These are phyloP conservation scores for Lepidopterella palustris DNA, from an alignment of 495 filamentous ascomycete genomes.

Conservation along the genomic window DNA sequence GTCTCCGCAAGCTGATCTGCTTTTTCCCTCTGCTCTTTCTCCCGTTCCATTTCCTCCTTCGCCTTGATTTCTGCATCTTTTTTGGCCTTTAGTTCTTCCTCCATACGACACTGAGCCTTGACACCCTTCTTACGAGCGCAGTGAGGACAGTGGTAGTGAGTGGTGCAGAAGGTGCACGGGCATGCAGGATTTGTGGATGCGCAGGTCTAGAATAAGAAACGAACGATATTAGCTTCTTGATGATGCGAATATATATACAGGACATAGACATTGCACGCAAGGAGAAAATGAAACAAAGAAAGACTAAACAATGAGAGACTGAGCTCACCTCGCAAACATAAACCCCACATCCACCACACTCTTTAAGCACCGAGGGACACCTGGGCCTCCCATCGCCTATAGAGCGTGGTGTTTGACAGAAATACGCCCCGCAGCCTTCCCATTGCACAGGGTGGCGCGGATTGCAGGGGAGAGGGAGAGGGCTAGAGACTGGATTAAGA, in stretches of 20 bases:
- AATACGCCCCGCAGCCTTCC: constrained; percentile 54
- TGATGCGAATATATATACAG: not conserved
- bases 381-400: constrained; percentile 47
- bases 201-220: constrained; percentile 29
- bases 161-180: constrained; percentile 49
- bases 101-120: constrained; percentile 23
- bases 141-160: constrained; percentile 49
- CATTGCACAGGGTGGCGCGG: constrained; percentile 41
- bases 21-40: constrained; percentile 22
- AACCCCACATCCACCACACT: constrained; percentile 51
- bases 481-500: constrained; percentile 9
- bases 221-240: not conserved
- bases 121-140: constrained; percentile 38
- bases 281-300: not conserved
- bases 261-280: not conserved
- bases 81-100: constrained; percentile 27
- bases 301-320: too few species aligned
- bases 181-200: constrained; percentile 43
- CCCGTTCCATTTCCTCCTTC: constrained; percentile 20
- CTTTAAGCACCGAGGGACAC: constrained; percentile 44
- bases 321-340: constrained; percentile 49
- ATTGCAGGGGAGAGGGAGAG: constrained; percentile 40
- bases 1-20: constrained; percentile 23
- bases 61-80: constrained; percentile 16
- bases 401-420: constrained; percentile 47